These are phyloP conservation scores for Solanum peruvianum DNA, from an alignment of 257 asterid genomes.

Conservation along the genomic window DNA sequence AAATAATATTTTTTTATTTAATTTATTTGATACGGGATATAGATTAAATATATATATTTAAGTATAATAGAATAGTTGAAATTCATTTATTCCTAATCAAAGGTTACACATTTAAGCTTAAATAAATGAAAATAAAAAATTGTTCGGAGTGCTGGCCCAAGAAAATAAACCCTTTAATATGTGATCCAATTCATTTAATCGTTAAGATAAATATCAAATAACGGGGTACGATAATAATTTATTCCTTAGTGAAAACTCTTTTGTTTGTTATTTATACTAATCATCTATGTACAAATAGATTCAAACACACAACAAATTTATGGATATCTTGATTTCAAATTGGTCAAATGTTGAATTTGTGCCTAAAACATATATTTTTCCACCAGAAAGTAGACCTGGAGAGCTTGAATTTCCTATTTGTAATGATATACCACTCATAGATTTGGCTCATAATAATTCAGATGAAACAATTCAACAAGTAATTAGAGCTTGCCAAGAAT, in stretches of 20 bases:
- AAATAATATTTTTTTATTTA: too few species aligned
- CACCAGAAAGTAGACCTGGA: conserved; percentile 11
- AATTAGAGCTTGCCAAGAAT: conserved; percentile 37
- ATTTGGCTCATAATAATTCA: conserved; percentile 1
- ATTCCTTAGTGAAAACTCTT: not conserved
- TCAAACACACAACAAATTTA: not conserved
- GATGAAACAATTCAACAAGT: conserved; percentile 10
- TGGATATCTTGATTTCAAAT: not conserved
- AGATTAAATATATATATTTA: too few species aligned
- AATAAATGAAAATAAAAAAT: too few species aligned
- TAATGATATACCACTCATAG: conserved; percentile 9
- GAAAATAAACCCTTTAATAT: too few species aligned
- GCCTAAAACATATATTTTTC: conserved; percentile 11
- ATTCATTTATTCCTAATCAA: too few species aligned
- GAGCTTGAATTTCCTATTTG: not conserved
- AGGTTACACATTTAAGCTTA: too few species aligned
- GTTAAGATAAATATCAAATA: too few species aligned
- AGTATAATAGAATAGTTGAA: too few species aligned
- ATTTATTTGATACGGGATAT: too few species aligned
- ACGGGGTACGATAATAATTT: not conserved
- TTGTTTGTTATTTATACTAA: not conserved
- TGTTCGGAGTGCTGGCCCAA: not conserved
- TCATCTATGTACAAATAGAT: not conserved
- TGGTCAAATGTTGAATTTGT: not conserved
- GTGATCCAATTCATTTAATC: too few species aligned